These are phyloP conservation scores for Eimeria falciformis DNA, from an alignment of 169 alveolate genomes.

Conservation along the genomic window DNA sequence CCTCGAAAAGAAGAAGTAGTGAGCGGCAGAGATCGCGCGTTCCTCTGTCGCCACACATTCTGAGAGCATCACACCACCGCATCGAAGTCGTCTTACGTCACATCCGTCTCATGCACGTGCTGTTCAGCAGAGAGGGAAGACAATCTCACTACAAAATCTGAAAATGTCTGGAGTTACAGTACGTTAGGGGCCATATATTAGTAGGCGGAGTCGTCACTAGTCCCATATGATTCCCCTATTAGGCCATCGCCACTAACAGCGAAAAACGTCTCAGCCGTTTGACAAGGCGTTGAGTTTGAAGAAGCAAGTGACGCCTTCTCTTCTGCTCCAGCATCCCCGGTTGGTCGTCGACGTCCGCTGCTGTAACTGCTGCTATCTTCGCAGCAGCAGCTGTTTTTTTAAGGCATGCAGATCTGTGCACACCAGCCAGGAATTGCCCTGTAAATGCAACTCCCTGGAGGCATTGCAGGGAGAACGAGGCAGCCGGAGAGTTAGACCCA, in stretches of 20 bases:
- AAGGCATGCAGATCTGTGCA: not conserved
- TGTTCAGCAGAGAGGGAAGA: too few relatives aligned
- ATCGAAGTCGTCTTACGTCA: too few relatives aligned
- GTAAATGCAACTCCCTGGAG: not conserved
- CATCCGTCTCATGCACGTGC: too few relatives aligned
- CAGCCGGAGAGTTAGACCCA: too few relatives aligned
- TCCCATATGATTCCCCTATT: too few relatives aligned
- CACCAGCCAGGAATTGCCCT: not conserved
- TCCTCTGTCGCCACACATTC: not conserved
- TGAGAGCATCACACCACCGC: not conserved
- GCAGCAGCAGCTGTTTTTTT: not conserved
- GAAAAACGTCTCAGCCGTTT: not conserved
- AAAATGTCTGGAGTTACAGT: too few relatives aligned
- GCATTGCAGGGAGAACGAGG: not conserved
- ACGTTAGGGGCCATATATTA: too few relatives aligned
- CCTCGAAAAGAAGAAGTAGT: constrained; percentile 1
- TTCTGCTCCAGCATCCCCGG: not conserved
- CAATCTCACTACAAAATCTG: too few relatives aligned
- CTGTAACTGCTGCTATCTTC: constrained; percentile 3
- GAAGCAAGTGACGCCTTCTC: not conserved
- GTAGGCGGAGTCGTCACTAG: too few relatives aligned
- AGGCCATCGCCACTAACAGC: not conserved
- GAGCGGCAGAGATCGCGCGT: constrained; percentile 25
- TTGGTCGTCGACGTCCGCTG: not conserved
- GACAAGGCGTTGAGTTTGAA: not conserved